Evolutionary conservation across 2,329 filamentous ascomycete genomes (phyloP).

Genomic region (Cladosporium sp.): DNA sequence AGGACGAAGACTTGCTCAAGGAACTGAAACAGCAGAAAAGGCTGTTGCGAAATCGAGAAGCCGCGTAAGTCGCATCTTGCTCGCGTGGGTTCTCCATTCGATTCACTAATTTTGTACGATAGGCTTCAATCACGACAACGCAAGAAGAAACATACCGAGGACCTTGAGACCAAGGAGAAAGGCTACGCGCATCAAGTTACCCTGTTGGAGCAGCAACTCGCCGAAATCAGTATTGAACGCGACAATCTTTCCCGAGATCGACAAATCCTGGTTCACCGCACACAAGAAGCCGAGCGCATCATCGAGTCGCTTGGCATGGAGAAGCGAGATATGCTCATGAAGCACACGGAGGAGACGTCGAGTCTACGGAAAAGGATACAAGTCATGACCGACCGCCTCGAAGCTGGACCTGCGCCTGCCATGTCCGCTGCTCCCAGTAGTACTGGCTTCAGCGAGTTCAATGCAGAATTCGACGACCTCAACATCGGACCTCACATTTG

Average conservation of each 20-base stretch:
- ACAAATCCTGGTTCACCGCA: slow-evolving; percentile 62
- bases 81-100: background rate
- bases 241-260: slow-evolving; percentile 33
- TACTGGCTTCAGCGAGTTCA: slow-evolving; percentile 68
- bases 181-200: slow-evolving; percentile 74
- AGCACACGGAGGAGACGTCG: slow-evolving; percentile 85
- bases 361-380: slow-evolving; percentile 91
- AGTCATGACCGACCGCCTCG: slow-evolving; percentile 69
- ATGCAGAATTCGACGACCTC: slow-evolving; percentile 79
- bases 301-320: slow-evolving; percentile 77
- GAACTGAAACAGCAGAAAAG: slow-evolving; percentile 98
- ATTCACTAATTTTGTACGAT: slow-evolving; percentile 19
- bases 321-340: slow-evolving; percentile 87
- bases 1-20: slow-evolving; percentile 90
- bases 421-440: slow-evolving; percentile 56
- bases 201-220: slow-evolving; percentile 76
- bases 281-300: slow-evolving; percentile 72
- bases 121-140: slow-evolving; percentile 94
- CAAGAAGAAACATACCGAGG: slow-evolving; percentile 97
- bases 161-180: slow-evolving; percentile 96
- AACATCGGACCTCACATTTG: slow-evolving; percentile 74
- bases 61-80: slow-evolving; percentile 65
- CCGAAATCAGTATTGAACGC: slow-evolving; percentile 61
- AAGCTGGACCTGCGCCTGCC: slow-evolving; percentile 50
- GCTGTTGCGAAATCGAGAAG: slow-evolving; percentile 89